Evolutionary conservation across 1,139 yeast species (phyloP).

Genomic region (Candida tropicalis): DNA sequence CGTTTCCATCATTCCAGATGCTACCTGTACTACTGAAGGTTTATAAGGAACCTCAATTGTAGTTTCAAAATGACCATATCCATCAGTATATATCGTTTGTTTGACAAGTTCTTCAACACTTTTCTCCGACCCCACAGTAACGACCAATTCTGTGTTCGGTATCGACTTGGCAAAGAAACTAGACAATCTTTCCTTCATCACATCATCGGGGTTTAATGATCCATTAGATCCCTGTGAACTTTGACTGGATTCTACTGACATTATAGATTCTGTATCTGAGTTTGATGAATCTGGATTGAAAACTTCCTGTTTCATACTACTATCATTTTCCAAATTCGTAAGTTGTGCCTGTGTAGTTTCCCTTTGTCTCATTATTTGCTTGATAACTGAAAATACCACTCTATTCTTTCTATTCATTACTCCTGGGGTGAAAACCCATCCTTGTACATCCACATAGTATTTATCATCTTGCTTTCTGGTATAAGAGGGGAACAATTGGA

Average conservation of each 20-base stretch:
- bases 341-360: constrained; percentile 28
- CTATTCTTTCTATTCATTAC: constrained; percentile 69
- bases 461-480: constrained; percentile 42
- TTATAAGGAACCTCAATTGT: constrained; percentile 52
- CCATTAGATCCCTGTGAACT: constrained; percentile 10
- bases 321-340: constrained; percentile 32
- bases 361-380: constrained; percentile 57
- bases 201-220: constrained; percentile 29
- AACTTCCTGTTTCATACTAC: constrained; percentile 30
- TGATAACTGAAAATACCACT: constrained; percentile 66
- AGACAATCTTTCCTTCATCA: constrained; percentile 56
- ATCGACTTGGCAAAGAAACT: constrained; percentile 63
- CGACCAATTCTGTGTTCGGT: constrained; percentile 52
- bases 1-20: constrained; percentile 44
- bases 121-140: constrained; percentile 53
- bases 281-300: constrained; percentile 17
- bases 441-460: constrained; percentile 67
- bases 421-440: constrained; percentile 76
- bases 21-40: constrained; percentile 54
- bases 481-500: constrained; percentile 64
- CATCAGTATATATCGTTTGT: constrained; percentile 49
- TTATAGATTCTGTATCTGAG: constrained; percentile 22
- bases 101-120: constrained; percentile 22
- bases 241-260: constrained; percentile 16
- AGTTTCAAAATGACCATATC: constrained; percentile 58